These are phyloP conservation scores for Sphagnum contortum DNA, from an alignment of 225 moss, liverwort and hornwort species.

Conservation along the genomic window DNA sequence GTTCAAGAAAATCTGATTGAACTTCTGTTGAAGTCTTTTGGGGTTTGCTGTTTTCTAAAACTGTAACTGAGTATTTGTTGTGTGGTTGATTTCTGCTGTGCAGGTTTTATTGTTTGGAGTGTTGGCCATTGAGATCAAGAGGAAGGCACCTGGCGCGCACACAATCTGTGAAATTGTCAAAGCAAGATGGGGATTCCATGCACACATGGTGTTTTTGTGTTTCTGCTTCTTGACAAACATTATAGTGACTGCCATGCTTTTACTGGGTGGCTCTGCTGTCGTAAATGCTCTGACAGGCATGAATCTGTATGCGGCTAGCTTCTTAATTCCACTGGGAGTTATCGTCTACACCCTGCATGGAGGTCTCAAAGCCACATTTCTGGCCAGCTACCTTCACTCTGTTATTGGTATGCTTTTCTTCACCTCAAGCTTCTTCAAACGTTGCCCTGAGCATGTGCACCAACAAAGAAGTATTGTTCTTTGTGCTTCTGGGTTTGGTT, in stretches of 20 bases:
- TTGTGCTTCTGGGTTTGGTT: too few relatives aligned
- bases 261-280: background rate
- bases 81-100: background rate
- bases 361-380: slow-evolving; percentile 22
- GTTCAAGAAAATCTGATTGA: too few relatives aligned
- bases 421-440: too few relatives aligned
- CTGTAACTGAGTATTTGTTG: too few relatives aligned
- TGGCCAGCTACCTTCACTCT: slow-evolving; percentile 17
- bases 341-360: slow-evolving; percentile 17
- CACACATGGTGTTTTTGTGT: slow-evolving; percentile 10
- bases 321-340: slow-evolving; percentile 16
- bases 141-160: slow-evolving; percentile 23
- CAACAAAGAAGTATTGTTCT: too few relatives aligned
- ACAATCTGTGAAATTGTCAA: slow-evolving; percentile 21
- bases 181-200: slow-evolving; percentile 15
- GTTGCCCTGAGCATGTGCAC: too few relatives aligned
- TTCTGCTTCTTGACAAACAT: background rate
- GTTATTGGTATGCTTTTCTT: background rate
- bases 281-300: slow-evolving; percentile 5
- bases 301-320: slow-evolving; percentile 16
- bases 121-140: slow-evolving; percentile 18
- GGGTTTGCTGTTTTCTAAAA: too few relatives aligned
- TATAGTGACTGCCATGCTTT: background rate
- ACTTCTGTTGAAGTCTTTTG: too few relatives aligned
- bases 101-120: slow-evolving; percentile 9